Conservation (phyloP, 495 filamentous ascomycete genomes). For the Chaetomium fimeti region DNA sequence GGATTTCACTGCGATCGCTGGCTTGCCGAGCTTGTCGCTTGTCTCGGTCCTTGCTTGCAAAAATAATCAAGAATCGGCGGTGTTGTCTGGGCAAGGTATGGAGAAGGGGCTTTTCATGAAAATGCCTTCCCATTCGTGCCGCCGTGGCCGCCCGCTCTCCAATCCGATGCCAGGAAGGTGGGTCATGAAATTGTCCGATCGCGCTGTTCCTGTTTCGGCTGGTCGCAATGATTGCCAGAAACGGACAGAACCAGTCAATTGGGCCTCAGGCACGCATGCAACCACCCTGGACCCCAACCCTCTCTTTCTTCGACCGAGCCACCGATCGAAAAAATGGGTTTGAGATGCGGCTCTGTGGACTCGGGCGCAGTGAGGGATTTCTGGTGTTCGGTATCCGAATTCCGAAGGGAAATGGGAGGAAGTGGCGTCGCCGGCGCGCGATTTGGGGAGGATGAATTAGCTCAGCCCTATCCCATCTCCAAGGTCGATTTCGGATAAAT, state of each 20-base stretch:
- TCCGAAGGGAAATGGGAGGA: background rate
- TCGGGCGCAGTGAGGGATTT: background rate
- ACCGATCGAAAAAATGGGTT: background rate
- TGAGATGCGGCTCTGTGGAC: background rate
- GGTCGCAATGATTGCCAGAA: constrained; percentile 36
- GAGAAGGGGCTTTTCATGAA: background rate
- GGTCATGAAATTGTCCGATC: background rate
- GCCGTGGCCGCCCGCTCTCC: background rate
- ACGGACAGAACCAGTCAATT: constrained; percentile 7
- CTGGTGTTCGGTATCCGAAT: background rate
- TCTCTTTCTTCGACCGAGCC: background rate
- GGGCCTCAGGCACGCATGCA: constrained; percentile 2
- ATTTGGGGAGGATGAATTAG: background rate
- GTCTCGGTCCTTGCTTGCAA: background rate
- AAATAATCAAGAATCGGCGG: background rate
- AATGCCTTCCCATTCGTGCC: constrained; percentile 2
- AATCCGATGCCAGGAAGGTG: background rate
- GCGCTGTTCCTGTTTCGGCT: constrained; percentile 2
- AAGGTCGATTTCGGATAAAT: background rate
- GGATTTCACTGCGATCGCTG: too few species aligned
- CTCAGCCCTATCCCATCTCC: background rate
- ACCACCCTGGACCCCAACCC: background rate
- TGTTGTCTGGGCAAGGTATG: background rate
- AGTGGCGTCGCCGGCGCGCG: background rate
- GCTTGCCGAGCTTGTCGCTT: too few species aligned